Evolutionary conservation across 306 rosid genomes (phyloP), one percentile per base, ranked within the genome.

Genomic region (Pyrus bretschneideri): DNA sequence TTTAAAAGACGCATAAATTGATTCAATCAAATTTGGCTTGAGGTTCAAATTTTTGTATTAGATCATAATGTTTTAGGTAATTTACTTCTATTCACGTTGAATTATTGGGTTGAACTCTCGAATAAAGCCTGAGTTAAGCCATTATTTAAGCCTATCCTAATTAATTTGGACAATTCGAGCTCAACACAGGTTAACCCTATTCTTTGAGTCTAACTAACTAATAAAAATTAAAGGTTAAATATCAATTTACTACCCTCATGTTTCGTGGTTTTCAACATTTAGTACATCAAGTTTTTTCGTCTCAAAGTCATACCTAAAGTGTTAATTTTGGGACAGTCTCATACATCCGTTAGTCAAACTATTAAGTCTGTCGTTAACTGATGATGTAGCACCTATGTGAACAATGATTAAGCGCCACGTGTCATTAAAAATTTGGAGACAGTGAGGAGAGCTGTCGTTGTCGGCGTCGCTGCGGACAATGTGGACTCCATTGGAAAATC

Each of bases 401-500:
- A 25, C 27, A 25, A 25, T 25, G 0, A 25, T 25, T 25, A 25
- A 25, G 27, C 27, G 0, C 27, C 27, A 25, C 27, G 2, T 25
- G 27, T 25, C 27, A 25, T 25, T 25, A 25, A 25, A 2, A 2
- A 25, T 78, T 82, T 90, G 70, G 86, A 73, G 66, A 71, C 77
- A 44, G 79, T 71, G 81, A 75, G 79, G 27, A 90, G 79, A 40
- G 85, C 87, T 35, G 85, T 9, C 10, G 87, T 86, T 75, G 90
- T 75, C 29, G 92, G 46, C 1, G 65, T 72, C 22, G 84, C 35
- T 55, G 80, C 72, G 49, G 84, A 79, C 30, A 87, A 17, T 18
- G 91, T 67, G 65, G 91, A 85, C 79, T 94, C 98, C 97, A 91
- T 94, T 55, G 86, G 81, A 69, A 14, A 4, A 49, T 49, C 8